Percentiles rank a stretch among this genome's conserved stretches.
Evolutionary conservation across 345 rosid genomes (phyloP).

Genomic region (Gossypium longicalyx): DNA sequence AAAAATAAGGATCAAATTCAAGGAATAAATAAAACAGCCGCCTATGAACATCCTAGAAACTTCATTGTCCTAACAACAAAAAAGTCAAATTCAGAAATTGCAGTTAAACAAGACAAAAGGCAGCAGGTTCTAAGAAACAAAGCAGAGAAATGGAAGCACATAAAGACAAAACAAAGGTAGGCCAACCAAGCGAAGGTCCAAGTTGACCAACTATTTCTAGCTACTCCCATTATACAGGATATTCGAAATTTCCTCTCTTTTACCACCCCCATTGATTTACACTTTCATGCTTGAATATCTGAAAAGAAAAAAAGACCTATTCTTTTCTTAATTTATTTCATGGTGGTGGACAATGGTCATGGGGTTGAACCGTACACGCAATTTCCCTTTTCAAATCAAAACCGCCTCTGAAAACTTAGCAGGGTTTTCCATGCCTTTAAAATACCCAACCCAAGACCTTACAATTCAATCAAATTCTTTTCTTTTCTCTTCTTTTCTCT

Average conservation of each 20-base stretch:
- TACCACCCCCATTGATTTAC: too few relatives aligned
- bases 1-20: too few relatives aligned
- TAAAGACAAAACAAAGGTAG: not conserved
- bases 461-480: not conserved
- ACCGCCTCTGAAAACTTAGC: not conserved
- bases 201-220: not conserved
- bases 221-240: too few relatives aligned
- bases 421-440: not conserved
- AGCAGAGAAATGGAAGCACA: not conserved
- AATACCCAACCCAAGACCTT: not conserved
- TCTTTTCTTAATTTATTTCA: too few relatives aligned
- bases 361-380: not conserved
- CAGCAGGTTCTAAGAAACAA: not conserved
- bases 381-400: not conserved
- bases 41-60: not conserved
- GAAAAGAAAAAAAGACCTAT: too few relatives aligned
- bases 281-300: too few relatives aligned
- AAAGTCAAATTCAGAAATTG: not conserved
- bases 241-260: too few relatives aligned
- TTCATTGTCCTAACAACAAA: not conserved
- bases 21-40: not conserved
- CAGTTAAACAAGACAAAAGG: not conserved
- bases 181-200: not conserved
- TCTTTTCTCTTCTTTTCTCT: not conserved
- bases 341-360: too few relatives aligned